Conservation (phyloP, 1,284 basidiomycete species). For the Xerocomus nothofagi region DNA sequence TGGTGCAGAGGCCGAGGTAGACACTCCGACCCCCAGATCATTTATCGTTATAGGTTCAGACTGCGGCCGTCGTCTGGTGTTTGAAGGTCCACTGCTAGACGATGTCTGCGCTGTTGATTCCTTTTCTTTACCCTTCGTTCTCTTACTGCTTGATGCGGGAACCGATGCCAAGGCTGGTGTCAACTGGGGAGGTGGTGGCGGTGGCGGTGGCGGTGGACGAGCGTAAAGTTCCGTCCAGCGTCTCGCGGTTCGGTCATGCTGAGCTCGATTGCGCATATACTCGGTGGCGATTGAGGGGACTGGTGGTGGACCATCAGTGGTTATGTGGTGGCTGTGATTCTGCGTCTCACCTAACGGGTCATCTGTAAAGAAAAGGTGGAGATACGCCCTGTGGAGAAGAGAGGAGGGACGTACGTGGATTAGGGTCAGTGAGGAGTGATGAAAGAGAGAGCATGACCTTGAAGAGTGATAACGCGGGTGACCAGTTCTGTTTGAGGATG, state of each 20-base stretch:
- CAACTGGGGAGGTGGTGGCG: conserved; percentile 8
- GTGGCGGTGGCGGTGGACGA: conserved; percentile 31
- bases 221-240: conserved; percentile 55
- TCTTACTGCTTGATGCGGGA: conserved; percentile 16
- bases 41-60: conserved; percentile 46
- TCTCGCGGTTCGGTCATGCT: conserved; percentile 55
- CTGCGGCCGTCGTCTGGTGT: conserved; percentile 16
- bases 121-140: conserved; percentile 45
- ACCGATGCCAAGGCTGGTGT: conserved; percentile 4
- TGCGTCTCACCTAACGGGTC: conserved; percentile 62
- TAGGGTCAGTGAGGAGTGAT: conserved; percentile 85
- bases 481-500: conserved; percentile 88
- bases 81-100: conserved; percentile 13
- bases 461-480: conserved; percentile 85
- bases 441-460: conserved; percentile 89
- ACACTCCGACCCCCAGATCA: conserved; percentile 48
- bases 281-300: conserved; percentile 74
- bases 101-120: conserved; percentile 12
- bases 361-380: conserved; percentile 40
- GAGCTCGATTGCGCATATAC: conserved; percentile 60
- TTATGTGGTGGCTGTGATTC: background rate
- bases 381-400: background rate
- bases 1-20: background rate
- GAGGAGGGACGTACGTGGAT: conserved; percentile 64
- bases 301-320: conserved; percentile 27